These are phyloP conservation scores for Kwoniella bestiolae DNA, from an alignment of 768 basidiomycete species.

Conservation along the genomic window DNA sequence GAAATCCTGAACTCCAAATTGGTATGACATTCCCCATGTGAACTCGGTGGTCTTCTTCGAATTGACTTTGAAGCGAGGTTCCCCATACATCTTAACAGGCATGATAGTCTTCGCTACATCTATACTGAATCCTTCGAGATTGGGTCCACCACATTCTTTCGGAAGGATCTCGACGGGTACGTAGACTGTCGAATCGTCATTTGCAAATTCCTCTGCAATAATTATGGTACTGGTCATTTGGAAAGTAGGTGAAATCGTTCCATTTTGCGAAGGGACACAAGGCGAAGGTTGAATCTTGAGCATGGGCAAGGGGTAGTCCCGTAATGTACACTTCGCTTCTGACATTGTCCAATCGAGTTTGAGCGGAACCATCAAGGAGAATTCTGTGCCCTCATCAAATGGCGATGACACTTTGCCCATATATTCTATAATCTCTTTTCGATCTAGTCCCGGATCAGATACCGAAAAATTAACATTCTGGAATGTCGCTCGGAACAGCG, in stretches of 20 bases:
- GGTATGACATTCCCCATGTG: slow-evolving; percentile 87
- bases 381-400: slow-evolving; percentile 72
- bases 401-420: slow-evolving; percentile 69
- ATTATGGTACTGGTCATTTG: slow-evolving; percentile 74
- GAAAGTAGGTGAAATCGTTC: slow-evolving; percentile 60
- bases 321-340: slow-evolving; percentile 67
- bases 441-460: slow-evolving; percentile 66
- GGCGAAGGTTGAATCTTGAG: slow-evolving; percentile 66
- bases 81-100: slow-evolving; percentile 91
- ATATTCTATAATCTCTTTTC: slow-evolving; percentile 57
- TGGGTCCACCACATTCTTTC: slow-evolving; percentile 63
- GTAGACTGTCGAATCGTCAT: slow-evolving; percentile 70
- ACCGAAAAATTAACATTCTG: slow-evolving; percentile 67
- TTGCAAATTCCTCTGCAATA: slow-evolving; percentile 83
- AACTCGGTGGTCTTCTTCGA: slow-evolving; percentile 71
- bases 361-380: slow-evolving; percentile 79
- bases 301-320: slow-evolving; percentile 88
- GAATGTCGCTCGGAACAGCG: slow-evolving; percentile 72
- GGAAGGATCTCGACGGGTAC: slow-evolving; percentile 70
- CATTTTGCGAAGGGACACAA: slow-evolving; percentile 29
- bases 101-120: slow-evolving; percentile 86
- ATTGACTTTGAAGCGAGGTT: slow-evolving; percentile 71
- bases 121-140: slow-evolving; percentile 65
- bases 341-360: slow-evolving; percentile 72
- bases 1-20: slow-evolving; percentile 82